Base-by-base conservation (phyloP, 345 rosid species). In the Syzygium oleosum region DNA sequence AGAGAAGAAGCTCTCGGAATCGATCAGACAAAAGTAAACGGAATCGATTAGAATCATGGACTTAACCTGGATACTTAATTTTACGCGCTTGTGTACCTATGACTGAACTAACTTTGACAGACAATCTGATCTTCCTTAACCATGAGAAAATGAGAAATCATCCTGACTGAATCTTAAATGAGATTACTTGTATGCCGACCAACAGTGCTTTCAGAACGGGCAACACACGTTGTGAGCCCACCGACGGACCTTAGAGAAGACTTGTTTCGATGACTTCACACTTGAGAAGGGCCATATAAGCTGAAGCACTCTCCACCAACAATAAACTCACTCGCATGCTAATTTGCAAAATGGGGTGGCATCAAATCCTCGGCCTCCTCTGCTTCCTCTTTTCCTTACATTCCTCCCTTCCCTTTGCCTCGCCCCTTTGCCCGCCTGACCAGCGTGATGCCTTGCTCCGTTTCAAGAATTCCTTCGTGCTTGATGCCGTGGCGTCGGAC, bases 401-500 rank as follows among this genome's bases (percentile, higher is more conserved):
- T 61, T 61, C 31, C 68, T 13, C 17, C 68, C 0, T n/a, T n/a
- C 17, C 68, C 34, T 61, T 61, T n/a, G 68, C 34, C 68, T 61
- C 0, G 0, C 16, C 1, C 9, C 34, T 61, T 61, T 61, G 68
- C 68, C 34, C 17, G n/a, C 4, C 2, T 3, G 0, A 61, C 34
- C 68, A 61, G 0, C 68, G 2, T 0, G 4, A 61, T 61, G 0
- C 68, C 68, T n/a, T 61, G 1, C 68, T 61, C 9, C 17, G 13
- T 27, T 61, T 61, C n/a, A 61, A 61, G 0, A 12, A 61, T 61
- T 61, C 68, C 17, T 27, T 61, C 0, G 9, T 58, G 63, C 29
- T 58, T 25, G 63, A 58, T 58, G 63, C 11, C 0, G 0, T 0
- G 14, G 63, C 0, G 0, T 58, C 29, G 1, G 7, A 63, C 77